Evolutionary conservation across 495 filamentous ascomycete genomes (phyloP).

Genomic region (Aspergillus taichungensis): DNA sequence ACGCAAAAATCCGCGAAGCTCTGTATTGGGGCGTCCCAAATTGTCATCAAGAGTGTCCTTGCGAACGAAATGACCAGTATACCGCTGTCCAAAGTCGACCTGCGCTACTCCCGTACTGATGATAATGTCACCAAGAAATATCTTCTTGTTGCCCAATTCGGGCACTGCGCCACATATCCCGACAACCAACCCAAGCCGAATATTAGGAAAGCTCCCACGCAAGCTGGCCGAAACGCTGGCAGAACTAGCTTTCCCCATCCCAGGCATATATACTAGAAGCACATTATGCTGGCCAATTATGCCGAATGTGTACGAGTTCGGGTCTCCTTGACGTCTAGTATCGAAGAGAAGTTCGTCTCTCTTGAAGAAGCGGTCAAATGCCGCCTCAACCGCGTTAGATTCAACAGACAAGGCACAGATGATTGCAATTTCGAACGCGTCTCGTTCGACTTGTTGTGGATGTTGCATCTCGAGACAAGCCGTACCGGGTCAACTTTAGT

Average conservation of each 20-base stretch:
- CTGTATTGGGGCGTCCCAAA: too few species aligned
- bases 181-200: conserved; percentile 11
- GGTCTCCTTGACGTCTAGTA: conserved; percentile 8
- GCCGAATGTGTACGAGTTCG: conserved; percentile 25
- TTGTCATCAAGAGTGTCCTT: too few species aligned
- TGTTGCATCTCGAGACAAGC: too few species aligned
- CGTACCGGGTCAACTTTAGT: too few species aligned
- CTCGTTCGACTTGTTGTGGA: neutral
- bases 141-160: conserved; percentile 5
- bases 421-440: conserved; percentile 17
- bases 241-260: conserved; percentile 23
- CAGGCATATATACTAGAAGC: conserved; percentile 22
- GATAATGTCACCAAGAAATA: conserved; percentile 36
- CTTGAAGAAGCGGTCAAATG: conserved; percentile 21
- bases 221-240: conserved; percentile 10
- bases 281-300: conserved; percentile 26
- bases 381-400: conserved; percentile 16
- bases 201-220: conserved; percentile 5
- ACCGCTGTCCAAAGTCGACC: conserved; percentile 23
- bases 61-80: too few species aligned
- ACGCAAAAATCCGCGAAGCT: too few species aligned
- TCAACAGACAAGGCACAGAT: conserved; percentile 22
- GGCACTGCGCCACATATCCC: conserved; percentile 22
- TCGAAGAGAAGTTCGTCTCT: conserved; percentile 8
- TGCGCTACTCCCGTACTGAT: conserved; percentile 27